Percentiles rank a stretch among this genome's conserved stretches.
Evolutionary conservation across 352 stramenopile genomes (phyloP).

Genomic region (Globisporangium apiculatum): DNA sequence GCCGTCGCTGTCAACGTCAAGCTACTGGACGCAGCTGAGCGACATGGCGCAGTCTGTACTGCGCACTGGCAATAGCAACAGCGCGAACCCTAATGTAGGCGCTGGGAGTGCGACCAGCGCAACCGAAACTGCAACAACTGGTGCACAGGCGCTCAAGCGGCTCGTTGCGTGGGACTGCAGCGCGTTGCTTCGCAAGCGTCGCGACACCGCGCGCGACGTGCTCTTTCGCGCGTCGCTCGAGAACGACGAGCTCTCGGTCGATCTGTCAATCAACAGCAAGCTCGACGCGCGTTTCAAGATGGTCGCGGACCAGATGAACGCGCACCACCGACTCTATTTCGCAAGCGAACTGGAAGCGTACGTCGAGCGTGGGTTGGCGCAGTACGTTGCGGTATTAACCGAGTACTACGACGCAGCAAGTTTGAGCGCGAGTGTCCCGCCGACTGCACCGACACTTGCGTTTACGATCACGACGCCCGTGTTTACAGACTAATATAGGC

Average conservation of each 20-base stretch:
- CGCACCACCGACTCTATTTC: conserved; percentile 37
- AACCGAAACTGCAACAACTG: conserved; percentile 24
- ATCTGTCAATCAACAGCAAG: conserved; percentile 77
- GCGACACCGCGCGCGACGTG: conserved; percentile 25
- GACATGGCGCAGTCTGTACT: conserved; percentile 69
- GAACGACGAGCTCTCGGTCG: conserved; percentile 76
- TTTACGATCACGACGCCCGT: conserved; percentile 76
- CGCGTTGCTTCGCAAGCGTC: conserved; percentile 31
- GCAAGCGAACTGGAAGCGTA: conserved; percentile 62
- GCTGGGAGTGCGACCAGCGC: not conserved
- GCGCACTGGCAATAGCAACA: conserved; percentile 6
- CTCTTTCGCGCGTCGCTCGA: conserved; percentile 72
- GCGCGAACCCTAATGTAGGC: not conserved
- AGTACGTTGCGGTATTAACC: conserved; percentile 74
- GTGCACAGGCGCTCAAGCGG: conserved; percentile 40
- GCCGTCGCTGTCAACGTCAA: conserved; percentile 22
- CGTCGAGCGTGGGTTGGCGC: conserved; percentile 52
- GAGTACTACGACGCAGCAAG: conserved; percentile 79
- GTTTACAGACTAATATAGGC: conserved; percentile 38
- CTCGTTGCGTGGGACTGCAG: conserved; percentile 66
- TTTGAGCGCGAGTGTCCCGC: conserved; percentile 35
- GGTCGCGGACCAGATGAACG: conserved; percentile 65
- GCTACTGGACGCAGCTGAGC: conserved; percentile 67
- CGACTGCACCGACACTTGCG: conserved; percentile 60
- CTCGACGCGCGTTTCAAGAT: conserved; percentile 84